A percentile compares a stretch with the other conserved stretches of the same genome.
phyloP scores from a whole-genome alignment of 306 rosid genomes.

The Cicer judaicum region DNA sequence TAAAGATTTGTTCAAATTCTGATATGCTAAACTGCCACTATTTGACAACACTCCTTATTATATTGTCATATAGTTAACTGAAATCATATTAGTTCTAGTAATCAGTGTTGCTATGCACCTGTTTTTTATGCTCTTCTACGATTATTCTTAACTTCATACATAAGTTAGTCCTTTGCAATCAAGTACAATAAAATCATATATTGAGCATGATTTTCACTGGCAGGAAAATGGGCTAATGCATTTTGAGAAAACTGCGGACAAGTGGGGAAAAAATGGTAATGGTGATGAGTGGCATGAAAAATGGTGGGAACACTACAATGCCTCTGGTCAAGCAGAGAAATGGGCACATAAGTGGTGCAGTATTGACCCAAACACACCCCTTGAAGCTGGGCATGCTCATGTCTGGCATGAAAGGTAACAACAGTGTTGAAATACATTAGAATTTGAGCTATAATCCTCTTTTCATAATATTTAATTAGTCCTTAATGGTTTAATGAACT shows the following conservation, averaged over 20 bases:
- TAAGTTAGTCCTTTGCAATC: background rate
- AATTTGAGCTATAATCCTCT: conserved; percentile 29
- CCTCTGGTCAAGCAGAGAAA: conserved; percentile 83
- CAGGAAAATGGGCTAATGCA: conserved; percentile 81
- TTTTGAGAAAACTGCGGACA: conserved; percentile 94
- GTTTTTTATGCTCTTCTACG: conserved; percentile 18
- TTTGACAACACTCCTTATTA: background rate
- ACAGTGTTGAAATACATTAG: background rate
- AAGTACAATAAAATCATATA: conserved; percentile 2
- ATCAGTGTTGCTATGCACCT: background rate
- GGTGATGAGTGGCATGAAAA: conserved; percentile 96
- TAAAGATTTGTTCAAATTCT: too few species aligned
- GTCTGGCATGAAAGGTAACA: conserved; percentile 95
- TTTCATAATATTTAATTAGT: background rate
- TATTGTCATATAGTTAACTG: conserved; percentile 6
- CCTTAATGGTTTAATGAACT: background rate
- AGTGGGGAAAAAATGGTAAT: conserved; percentile 87
- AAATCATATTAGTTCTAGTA: conserved; percentile 15
- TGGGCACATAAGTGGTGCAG: conserved; percentile 98
- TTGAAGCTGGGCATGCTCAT: conserved; percentile 95
- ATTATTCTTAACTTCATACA: background rate
- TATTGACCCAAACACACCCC: conserved; percentile 79
- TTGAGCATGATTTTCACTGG: conserved; percentile 33
- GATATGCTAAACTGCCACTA: too few species aligned
- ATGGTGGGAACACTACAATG: conserved; percentile 86